Evolutionary conservation across 192 early-diverging fungal genomes (phyloP).

Genomic region (Dispira simplex): DNA sequence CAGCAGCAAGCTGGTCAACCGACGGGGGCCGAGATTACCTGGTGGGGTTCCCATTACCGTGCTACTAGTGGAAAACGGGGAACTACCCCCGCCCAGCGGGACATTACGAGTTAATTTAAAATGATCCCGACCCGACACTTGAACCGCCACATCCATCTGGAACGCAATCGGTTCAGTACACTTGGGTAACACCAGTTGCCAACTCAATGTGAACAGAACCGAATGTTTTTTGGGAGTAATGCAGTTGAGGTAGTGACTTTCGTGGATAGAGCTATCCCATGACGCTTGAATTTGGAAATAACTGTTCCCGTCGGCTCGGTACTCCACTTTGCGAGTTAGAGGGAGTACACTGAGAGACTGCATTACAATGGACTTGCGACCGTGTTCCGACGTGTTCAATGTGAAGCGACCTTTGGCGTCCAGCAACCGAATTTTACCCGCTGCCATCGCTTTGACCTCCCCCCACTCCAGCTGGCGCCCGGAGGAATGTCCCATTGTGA

Average conservation of each 20-base stretch:
- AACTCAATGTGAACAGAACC: slow-evolving; percentile 36
- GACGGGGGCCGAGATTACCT: neutral
- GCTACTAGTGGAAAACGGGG: neutral
- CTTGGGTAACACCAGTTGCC: slow-evolving; percentile 37
- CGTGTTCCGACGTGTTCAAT: neutral
- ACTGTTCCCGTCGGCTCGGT: slow-evolving; percentile 44
- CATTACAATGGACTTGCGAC: slow-evolving; percentile 11
- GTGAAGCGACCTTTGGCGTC: slow-evolving; percentile 42
- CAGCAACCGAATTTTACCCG: slow-evolving; percentile 7
- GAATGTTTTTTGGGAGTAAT: slow-evolving; percentile 40
- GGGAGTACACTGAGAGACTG: slow-evolving; percentile 26
- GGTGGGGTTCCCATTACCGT: neutral
- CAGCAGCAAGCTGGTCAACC: neutral
- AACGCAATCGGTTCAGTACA: slow-evolving; percentile 38
- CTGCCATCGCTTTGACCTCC: slow-evolving; percentile 12
- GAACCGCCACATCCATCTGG: slow-evolving; percentile 37
- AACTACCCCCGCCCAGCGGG: slow-evolving; percentile 14
- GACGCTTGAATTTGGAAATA: slow-evolving; percentile 34
- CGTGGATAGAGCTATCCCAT: slow-evolving; percentile 67
- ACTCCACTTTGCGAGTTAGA: slow-evolving; percentile 25
- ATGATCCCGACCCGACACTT: slow-evolving; percentile 41
- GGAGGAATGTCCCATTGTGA: slow-evolving; percentile 48
- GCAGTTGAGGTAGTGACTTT: slow-evolving; percentile 41
- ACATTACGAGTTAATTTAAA: slow-evolving; percentile 12
- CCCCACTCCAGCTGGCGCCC: slow-evolving; percentile 43